phyloP scores from a whole-genome alignment of 2,329 filamentous ascomycete genomes.

The Cadophora gregata region DNA sequence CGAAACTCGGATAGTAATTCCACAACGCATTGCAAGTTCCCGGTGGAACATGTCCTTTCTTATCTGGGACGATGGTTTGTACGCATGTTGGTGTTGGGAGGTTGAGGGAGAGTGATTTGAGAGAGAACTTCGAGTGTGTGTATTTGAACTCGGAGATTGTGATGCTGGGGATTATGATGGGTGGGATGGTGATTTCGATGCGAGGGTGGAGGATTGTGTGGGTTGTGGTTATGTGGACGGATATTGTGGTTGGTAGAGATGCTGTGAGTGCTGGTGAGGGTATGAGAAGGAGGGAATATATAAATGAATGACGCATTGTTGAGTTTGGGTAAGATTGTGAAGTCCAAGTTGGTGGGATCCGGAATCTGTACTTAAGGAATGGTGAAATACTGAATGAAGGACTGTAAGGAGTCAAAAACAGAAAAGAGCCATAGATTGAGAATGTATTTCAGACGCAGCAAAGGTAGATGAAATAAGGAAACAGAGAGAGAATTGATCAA shows the following conservation, averaged over 20 bases:
- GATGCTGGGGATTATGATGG: background rate
- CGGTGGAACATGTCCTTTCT: conserved; percentile 47
- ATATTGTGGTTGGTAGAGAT: background rate
- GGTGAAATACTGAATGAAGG: too few species aligned
- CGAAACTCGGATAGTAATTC: conserved; percentile 47
- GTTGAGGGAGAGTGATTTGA: background rate
- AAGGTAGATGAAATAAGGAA: too few species aligned
- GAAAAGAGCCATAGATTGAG: too few species aligned
- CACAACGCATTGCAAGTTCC: conserved; percentile 46
- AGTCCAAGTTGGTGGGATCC: background rate
- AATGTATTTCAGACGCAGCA: too few species aligned
- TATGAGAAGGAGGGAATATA: background rate
- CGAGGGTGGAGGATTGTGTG: background rate
- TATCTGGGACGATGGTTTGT: conserved; percentile 46
- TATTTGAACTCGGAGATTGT: conserved; percentile 9
- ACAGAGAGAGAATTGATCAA: too few species aligned
- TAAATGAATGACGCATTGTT: background rate
- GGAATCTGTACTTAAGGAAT: too few species aligned
- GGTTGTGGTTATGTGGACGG: background rate
- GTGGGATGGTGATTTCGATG: background rate
- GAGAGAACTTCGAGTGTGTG: background rate
- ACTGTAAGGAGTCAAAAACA: too few species aligned
- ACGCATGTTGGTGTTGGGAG: conserved; percentile 45
- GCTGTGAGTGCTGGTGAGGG: background rate
- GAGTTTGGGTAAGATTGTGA: background rate